Evolutionary conservation across 257 asterid species (phyloP), one percentile per base, ranked within the genome.

Genomic region (Solanum sejunctum): DNA sequence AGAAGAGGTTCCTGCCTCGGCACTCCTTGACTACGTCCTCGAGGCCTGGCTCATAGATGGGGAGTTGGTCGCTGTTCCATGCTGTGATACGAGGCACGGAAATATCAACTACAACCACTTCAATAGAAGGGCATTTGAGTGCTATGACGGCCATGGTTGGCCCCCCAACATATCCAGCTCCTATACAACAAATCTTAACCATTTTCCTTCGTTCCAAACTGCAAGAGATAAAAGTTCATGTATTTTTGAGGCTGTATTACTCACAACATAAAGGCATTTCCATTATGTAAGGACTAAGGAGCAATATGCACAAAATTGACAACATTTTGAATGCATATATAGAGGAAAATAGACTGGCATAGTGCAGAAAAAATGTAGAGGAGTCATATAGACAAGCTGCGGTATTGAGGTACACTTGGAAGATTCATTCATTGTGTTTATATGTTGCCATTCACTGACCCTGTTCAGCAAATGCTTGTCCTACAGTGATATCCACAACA

Each of bases 121-220:
- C 88, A 75, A 86, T 86, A 55, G 72, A 32, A 21, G 88, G 86
- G 70, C 88, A 86, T 58, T 86, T 86, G 61, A 86, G 86, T 83
- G 88, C 88, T 73, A 86, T 86, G 58, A 86, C 86, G 8, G 86
- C 86, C 88, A 86, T 83, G 52, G 88, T 86, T 21, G 88, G 88
- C 0, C 88, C 88, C 41, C 88, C 88, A 52, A 86, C 88, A 71
- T 86, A 86, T 32, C 88, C 88, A 82, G 88, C 88, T n/a, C 88
- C 88, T 71, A 86, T 86, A 72, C 88, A 83, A 82, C 88, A 86
- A 73, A 86, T 86, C 86, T 86, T 86, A 85, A 86, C 88, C 88
- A 86, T 86, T 86, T 73, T 86, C 17, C 32, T 72, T 84, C 1
- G 69, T 85, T 83, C 54, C 82, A 69, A 60, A 28, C 64, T 83